Conservation (phyloP, 179 eudicot species). For the Spergularia azorica region DNA sequence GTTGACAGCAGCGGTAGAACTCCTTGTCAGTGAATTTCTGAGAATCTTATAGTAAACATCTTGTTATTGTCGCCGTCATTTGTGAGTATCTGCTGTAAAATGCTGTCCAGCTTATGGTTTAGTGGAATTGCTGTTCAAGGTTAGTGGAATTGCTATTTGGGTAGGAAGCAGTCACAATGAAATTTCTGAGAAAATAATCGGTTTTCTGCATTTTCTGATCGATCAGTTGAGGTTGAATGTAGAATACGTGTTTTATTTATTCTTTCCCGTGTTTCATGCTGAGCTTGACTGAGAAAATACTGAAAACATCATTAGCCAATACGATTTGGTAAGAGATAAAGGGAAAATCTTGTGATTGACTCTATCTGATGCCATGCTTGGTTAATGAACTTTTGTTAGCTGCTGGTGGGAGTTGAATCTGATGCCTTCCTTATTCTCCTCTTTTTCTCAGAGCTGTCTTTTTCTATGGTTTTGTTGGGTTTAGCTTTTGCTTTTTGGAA, state of each 20-base stretch:
- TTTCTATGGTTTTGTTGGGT: conserved; percentile 4
- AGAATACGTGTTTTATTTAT: conserved; percentile 4
- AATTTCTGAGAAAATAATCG: background rate
- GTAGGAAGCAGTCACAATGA: conserved; percentile 1
- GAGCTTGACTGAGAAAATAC: conserved; percentile 19
- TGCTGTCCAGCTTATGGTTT: conserved; percentile 14
- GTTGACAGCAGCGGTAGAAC: conserved; percentile 27
- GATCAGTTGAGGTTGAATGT: conserved; percentile 10
- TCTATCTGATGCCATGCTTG: conserved; percentile 38
- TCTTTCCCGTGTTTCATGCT: conserved; percentile 10
- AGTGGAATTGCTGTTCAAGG: background rate
- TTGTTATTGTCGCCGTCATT: too few species aligned
- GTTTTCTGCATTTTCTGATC: background rate
- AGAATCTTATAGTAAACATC: conserved; percentile 5
- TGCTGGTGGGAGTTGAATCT: conserved; percentile 37
- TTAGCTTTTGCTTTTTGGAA: background rate
- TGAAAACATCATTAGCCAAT: conserved; percentile 11
- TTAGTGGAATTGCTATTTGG: conserved; percentile 7
- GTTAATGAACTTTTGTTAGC: conserved; percentile 27
- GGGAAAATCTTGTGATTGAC: conserved; percentile 27
- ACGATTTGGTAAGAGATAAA: background rate
- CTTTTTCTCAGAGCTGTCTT: conserved; percentile 5
- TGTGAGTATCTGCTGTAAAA: background rate
- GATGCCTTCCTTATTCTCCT: conserved; percentile 33
- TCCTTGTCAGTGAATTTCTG: background rate